Percentiles rank a stretch among this genome's conserved stretches.
These are phyloP conservation scores for Neurospora intermedia DNA, from an alignment of 495 filamentous ascomycete species.

Conservation along the genomic window DNA sequence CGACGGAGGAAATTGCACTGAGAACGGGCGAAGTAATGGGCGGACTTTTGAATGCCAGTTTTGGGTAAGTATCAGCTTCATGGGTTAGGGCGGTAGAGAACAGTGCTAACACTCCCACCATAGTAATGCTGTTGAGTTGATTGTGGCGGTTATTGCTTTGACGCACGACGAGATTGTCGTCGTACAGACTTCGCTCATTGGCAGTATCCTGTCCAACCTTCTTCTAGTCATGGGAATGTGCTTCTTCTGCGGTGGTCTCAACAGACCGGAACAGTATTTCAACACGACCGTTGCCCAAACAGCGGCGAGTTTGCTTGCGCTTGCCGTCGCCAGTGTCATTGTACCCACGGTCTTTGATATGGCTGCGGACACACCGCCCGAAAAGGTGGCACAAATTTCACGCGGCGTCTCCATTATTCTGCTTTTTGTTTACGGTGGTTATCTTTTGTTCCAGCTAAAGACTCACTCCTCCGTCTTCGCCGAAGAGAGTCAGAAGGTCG, in stretches of 20 bases:
- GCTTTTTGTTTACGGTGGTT: slow-evolving; percentile 64
- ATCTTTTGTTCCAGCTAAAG: slow-evolving; percentile 73
- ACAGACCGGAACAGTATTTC: slow-evolving; percentile 75
- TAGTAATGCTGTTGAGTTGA: slow-evolving; percentile 85
- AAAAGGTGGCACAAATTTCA: slow-evolving; percentile 48
- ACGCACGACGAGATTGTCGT: slow-evolving; percentile 64
- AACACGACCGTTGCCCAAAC: slow-evolving; percentile 92
- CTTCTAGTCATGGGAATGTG: slow-evolving; percentile 88
- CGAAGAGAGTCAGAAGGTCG: slow-evolving; percentile 56
- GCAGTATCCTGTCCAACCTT: slow-evolving; percentile 83
- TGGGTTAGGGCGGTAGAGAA: background rate
- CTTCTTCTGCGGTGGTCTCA: slow-evolving; percentile 81
- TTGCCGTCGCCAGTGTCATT: slow-evolving; percentile 71
- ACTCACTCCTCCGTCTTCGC: slow-evolving; percentile 69
- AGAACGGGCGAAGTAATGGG: slow-evolving; percentile 79
- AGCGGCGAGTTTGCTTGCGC: slow-evolving; percentile 67
- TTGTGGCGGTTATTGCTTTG: slow-evolving; percentile 79
- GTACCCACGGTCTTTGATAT: slow-evolving; percentile 77
- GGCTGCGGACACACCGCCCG: slow-evolving; percentile 20
- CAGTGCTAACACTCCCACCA: slow-evolving; percentile 4
- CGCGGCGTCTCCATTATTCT: slow-evolving; percentile 66
- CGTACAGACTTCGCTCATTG: slow-evolving; percentile 86
- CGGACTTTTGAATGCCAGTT: slow-evolving; percentile 77
- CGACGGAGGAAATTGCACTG: slow-evolving; percentile 79
- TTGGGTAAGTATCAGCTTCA: slow-evolving; percentile 49